Evolutionary conservation across 2,329 filamentous ascomycete species (phyloP).

Genomic region (Colletotrichum sp.): DNA sequence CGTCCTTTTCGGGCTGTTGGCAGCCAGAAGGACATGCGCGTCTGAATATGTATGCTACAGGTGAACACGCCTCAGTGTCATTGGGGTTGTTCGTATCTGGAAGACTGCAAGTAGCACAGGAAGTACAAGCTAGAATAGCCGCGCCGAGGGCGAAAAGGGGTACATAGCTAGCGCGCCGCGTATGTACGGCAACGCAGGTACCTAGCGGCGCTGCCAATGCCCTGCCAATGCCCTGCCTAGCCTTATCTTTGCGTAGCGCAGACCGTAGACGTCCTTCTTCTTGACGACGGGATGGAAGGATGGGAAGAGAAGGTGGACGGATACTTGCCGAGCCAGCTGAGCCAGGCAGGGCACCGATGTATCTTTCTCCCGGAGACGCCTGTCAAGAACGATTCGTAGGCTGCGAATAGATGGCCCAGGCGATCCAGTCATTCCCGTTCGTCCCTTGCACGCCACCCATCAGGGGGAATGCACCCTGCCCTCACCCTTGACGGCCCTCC

Average conservation of each 20-base stretch:
- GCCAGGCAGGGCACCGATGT: not conserved
- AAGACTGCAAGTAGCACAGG: not conserved
- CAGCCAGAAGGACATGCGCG: not conserved
- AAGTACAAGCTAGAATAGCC: not conserved
- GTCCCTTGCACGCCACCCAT: constrained; percentile 18
- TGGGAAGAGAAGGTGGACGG: not conserved
- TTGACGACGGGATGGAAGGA: not conserved
- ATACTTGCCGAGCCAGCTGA: constrained; percentile 5
- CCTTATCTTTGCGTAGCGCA: not conserved
- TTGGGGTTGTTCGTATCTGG: not conserved
- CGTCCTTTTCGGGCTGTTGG: not conserved
- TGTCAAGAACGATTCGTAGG: not conserved
- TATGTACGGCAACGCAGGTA: constrained; percentile 15
- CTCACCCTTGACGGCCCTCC: not conserved
- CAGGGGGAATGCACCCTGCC: not conserved
- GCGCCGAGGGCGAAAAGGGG: constrained; percentile 15
- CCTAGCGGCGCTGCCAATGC: not conserved
- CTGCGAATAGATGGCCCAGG: not conserved
- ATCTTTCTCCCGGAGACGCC: not conserved
- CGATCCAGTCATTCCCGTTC: constrained; percentile 14
- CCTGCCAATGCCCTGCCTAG: not conserved
- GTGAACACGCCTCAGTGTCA: not conserved
- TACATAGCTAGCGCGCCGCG: not conserved
- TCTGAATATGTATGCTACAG: not conserved
- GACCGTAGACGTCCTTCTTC: not conserved